Evolutionary conservation across 345 rosid genomes (phyloP).

Genomic region (Leavenworthia alabamica): DNA sequence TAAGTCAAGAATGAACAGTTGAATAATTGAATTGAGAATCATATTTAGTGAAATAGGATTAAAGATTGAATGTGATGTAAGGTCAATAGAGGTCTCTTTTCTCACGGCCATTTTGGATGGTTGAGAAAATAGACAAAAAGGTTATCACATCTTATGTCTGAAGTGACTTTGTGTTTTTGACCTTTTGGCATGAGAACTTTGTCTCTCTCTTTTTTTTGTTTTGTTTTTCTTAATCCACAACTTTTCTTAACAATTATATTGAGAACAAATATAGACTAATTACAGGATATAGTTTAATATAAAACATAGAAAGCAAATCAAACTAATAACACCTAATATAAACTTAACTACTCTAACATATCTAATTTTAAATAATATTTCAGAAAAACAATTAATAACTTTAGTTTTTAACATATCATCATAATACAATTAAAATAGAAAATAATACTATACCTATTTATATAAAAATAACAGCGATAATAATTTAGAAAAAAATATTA

Average conservation of each 20-base stretch:
- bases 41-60: background rate
- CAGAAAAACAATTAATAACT: too few relatives aligned
- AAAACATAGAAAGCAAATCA: too few relatives aligned
- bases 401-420: too few relatives aligned
- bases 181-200: slow-evolving; percentile 2
- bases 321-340: too few relatives aligned
- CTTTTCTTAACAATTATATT: background rate
- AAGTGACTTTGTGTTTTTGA: slow-evolving; percentile 15
- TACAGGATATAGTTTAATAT: too few relatives aligned
- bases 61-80: slow-evolving; percentile 20
- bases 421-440: too few relatives aligned
- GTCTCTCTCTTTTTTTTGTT: background rate
- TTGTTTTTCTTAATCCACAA: background rate
- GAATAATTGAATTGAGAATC: slow-evolving; percentile 10
- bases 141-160: slow-evolving; percentile 22
- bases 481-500: too few relatives aligned
- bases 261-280: background rate
- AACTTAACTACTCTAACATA: too few relatives aligned
- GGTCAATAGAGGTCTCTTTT: slow-evolving; percentile 10
- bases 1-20: background rate
- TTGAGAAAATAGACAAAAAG: slow-evolving; percentile 11
- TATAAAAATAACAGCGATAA: too few relatives aligned
- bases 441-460: too few relatives aligned
- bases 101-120: slow-evolving; percentile 23
- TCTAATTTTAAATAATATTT: too few relatives aligned